Conservation (phyloP, 2,329 filamentous ascomycete species). For the Cercospora sp. region DNA sequence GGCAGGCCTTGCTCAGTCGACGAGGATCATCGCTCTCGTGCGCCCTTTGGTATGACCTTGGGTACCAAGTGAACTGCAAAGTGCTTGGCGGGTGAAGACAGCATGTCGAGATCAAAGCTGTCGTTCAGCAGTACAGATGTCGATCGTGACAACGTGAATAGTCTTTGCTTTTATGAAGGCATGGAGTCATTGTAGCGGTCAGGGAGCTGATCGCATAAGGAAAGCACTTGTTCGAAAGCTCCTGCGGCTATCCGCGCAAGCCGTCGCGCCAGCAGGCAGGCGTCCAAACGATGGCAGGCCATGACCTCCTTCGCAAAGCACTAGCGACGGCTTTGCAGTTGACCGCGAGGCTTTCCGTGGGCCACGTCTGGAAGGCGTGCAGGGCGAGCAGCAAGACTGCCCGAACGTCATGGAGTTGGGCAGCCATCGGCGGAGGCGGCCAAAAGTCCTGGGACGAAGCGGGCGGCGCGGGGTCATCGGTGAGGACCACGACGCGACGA, state of each 20-base stretch:
- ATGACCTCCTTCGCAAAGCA: not conserved
- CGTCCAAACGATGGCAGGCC: constrained; percentile 1
- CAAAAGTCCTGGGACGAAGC: constrained; percentile 9
- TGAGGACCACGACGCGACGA: not conserved
- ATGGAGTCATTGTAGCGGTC: not conserved
- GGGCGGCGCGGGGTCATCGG: not conserved
- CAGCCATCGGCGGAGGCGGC: not conserved
- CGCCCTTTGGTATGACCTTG: not conserved
- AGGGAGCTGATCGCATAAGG: not conserved
- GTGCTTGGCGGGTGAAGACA: not conserved
- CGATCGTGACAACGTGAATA: not conserved
- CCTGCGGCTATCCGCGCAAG: constrained; percentile 10
- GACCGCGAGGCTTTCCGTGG: constrained; percentile 8
- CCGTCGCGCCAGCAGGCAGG: constrained; percentile 5
- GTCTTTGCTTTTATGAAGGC: not conserved
- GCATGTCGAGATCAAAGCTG: not conserved
- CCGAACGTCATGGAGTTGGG: constrained; percentile 14
- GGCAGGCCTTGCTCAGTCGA: not conserved
- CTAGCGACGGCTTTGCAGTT: constrained; percentile 8
- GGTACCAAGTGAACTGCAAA: not conserved
- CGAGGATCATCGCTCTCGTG: not conserved
- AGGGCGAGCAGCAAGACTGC: constrained; percentile 14
- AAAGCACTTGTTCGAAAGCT: constrained; percentile 7
- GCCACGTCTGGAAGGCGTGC: constrained; percentile 8
- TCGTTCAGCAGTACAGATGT: not conserved